phyloP scores from a whole-genome alignment of 306 rosid genomes.

The Myrica gale region DNA sequence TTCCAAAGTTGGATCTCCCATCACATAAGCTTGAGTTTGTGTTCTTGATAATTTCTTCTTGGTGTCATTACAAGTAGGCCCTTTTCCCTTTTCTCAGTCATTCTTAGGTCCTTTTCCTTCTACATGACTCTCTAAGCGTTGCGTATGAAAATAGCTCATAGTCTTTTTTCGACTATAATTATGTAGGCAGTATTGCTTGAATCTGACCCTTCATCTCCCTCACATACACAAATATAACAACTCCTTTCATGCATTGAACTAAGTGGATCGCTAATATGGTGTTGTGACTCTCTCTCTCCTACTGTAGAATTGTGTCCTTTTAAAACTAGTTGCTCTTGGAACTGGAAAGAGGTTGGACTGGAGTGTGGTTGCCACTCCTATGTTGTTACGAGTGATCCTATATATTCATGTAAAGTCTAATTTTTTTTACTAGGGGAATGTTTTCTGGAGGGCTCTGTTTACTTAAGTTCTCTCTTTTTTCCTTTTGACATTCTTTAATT shows the following conservation, averaged over 20 bases:
- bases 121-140: no score
- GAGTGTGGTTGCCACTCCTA: neutral
- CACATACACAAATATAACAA: neutral
- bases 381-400: neutral
- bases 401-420: neutral
- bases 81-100: neutral
- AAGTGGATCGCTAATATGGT: neutral
- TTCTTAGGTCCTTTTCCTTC: neutral
- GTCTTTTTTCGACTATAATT: neutral
- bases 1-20: constrained; percentile 20
- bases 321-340: neutral
- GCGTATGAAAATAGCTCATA: no score
- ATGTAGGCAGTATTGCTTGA: neutral
- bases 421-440: neutral
- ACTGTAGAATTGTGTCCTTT: neutral
- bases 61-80: neutral
- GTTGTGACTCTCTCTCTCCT: neutral
- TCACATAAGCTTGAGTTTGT: constrained; percentile 17
- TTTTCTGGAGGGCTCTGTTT: neutral
- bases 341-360: neutral
- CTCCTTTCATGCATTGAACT: neutral
- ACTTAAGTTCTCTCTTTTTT: neutral
- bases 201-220: neutral
- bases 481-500: neutral
- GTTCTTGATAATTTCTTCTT: no score